phyloP scores from a whole-genome alignment of 2,329 filamentous ascomycete genomes.

The Colletotrichum acutatum region DNA sequence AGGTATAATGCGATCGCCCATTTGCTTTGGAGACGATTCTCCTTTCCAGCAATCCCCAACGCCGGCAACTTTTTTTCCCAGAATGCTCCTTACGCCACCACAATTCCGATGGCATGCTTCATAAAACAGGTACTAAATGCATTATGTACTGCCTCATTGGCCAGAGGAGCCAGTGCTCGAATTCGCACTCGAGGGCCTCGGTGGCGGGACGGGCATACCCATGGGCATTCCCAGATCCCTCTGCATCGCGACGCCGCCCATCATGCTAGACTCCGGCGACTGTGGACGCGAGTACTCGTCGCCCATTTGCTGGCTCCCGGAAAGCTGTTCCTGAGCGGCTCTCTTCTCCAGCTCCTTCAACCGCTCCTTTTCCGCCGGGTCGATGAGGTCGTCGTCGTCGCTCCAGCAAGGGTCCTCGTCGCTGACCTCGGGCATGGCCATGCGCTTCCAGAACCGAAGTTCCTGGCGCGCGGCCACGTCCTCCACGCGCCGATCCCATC shows the following conservation, averaged over 20 bases:
- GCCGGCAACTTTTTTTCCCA: slow-evolving; percentile 14
- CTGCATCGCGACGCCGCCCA: slow-evolving; percentile 58
- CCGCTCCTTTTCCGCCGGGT: slow-evolving; percentile 68
- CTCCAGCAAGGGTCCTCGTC: slow-evolving; percentile 72
- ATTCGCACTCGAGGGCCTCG: slow-evolving; percentile 53
- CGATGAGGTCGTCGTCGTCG: slow-evolving; percentile 73
- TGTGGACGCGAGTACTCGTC: slow-evolving; percentile 46
- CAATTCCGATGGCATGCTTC: not conserved
- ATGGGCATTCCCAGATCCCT: slow-evolving; percentile 44
- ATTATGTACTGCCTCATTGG: slow-evolving; percentile 45
- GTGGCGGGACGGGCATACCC: slow-evolving; percentile 48
- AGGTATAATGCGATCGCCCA: slow-evolving; percentile 30
- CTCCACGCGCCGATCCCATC: slow-evolving; percentile 65
- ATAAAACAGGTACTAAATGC: not conserved
- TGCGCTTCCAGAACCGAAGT: slow-evolving; percentile 73
- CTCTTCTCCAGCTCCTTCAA: slow-evolving; percentile 62
- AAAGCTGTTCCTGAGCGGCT: slow-evolving; percentile 51
- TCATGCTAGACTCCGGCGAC: slow-evolving; percentile 38
- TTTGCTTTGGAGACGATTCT: not conserved
- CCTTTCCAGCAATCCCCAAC: slow-evolving; percentile 24
- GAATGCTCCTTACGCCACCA: not conserved
- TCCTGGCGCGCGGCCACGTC: slow-evolving; percentile 66
- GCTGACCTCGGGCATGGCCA: slow-evolving; percentile 70
- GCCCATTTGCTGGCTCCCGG: slow-evolving; percentile 47
- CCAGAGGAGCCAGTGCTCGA: slow-evolving; percentile 57